Percentiles rank a stretch among this genome's conserved stretches.
phyloP scores from a whole-genome alignment of 345 rosid species.

The Euclidium syriacum region DNA sequence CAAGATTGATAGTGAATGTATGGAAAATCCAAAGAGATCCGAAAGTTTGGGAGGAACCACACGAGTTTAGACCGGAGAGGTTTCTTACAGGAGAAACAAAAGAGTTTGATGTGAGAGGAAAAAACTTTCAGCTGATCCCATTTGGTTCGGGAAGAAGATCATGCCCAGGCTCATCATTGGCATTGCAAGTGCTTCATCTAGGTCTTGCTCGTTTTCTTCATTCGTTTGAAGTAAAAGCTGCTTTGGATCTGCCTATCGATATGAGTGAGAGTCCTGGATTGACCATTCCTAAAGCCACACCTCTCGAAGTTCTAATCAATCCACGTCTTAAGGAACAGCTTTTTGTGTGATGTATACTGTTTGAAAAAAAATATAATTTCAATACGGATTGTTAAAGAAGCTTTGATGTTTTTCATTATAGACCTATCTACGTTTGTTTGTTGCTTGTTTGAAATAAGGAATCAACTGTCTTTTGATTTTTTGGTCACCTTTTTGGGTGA shows the following conservation, averaged over 20 bases:
- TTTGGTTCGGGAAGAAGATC: constrained; percentile 50
- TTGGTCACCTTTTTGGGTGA: no score
- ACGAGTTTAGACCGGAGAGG: constrained; percentile 45
- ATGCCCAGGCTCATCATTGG: constrained; percentile 45
- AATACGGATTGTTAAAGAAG: not conserved
- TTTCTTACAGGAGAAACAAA: constrained; percentile 42
- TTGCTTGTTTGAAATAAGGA: no score
- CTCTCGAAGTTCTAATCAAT: constrained; percentile 36
- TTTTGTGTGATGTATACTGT: constrained; percentile 1
- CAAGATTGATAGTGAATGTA: constrained; percentile 43
- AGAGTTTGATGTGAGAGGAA: constrained; percentile 32
- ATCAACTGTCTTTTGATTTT: no score
- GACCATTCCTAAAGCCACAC: constrained; percentile 42
- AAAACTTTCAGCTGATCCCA: constrained; percentile 42
- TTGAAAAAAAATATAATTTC: not conserved
- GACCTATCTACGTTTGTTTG: no score
- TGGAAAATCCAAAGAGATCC: constrained; percentile 57
- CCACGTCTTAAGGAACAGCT: constrained; percentile 31
- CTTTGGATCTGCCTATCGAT: constrained; percentile 22
- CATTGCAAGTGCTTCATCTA: constrained; percentile 35
- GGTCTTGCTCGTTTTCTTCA: constrained; percentile 43
- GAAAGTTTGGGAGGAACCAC: constrained; percentile 31
- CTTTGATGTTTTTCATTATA: no score
- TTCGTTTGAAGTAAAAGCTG: constrained; percentile 33
- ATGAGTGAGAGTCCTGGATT: constrained; percentile 41